phyloP scores from a whole-genome alignment of 441 rosid species.

The Populus tomentosa region DNA sequence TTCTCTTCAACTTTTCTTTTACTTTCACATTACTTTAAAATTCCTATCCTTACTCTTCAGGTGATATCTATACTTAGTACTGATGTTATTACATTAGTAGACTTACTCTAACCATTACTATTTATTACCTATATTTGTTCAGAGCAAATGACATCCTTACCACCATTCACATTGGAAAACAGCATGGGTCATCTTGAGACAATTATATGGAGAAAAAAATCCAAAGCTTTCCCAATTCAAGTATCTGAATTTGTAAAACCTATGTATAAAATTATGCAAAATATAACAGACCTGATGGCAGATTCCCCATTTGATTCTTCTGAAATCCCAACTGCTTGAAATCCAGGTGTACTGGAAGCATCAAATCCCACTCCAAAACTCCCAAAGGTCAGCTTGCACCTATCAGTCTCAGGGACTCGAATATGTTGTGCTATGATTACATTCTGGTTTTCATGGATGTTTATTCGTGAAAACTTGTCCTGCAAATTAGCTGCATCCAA shows the following conservation, averaged over 20 bases:
- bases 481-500: constrained; percentile 45
- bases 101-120: not conserved
- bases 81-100: too few relatives aligned
- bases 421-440: constrained; percentile 83
- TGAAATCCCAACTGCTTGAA: constrained; percentile 30
- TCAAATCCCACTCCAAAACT: constrained; percentile 68
- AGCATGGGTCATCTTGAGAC: not conserved
- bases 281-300: constrained; percentile 43
- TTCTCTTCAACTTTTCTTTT: too few relatives aligned
- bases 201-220: not conserved
- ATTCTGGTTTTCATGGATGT: constrained; percentile 53
- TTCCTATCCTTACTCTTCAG: not conserved
- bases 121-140: not conserved
- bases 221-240: not conserved
- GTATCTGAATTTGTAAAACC: not conserved
- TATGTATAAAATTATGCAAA: not conserved
- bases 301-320: constrained; percentile 50
- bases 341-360: constrained; percentile 39
- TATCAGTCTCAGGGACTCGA: constrained; percentile 78
- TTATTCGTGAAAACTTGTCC: constrained; percentile 47
- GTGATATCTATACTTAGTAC: too few relatives aligned
- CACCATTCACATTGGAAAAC: not conserved
- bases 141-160: not conserved
- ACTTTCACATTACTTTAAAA: not conserved
- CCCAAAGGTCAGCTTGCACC: constrained; percentile 74